Evolutionary conservation across 2,329 filamentous ascomycete genomes (phyloP), one percentile per base, ranked within the genome.

Genomic region (Raffaelea ambrosiae): DNA sequence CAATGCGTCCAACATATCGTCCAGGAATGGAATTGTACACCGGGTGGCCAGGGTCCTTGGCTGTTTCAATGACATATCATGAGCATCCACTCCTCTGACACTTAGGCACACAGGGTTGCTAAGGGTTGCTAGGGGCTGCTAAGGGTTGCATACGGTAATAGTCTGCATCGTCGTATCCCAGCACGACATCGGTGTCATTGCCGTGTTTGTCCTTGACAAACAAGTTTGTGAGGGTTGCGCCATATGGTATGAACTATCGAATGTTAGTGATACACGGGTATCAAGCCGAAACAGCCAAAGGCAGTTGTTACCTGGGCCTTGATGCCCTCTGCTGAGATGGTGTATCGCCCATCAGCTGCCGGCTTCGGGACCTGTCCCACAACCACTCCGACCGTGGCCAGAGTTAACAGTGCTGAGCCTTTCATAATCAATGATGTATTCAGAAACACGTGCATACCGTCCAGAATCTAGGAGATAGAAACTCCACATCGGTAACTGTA

Each of bases 1-100:
- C 77, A 61, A 83, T 82, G 48, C 79, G 74, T 59, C 82, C 82
- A 46, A 78, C 79, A 59, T 83, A 83, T 38, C 79, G 75, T 9
- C 77, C 79, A 5, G 78, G 78, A 26, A 83, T 74, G 60, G 77
- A 67, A 59, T 79, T 81, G 62, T 79, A 76, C 57, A 81, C 77
- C 40, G 72, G 78, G 59, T 83, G 79, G 38, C 70, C 64, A 18
- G 68, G 64, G 54, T 72, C 69, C 54, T 61, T 55, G 49, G 69
- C 67, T 70, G 48, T 19, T 8, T 5, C 3, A 3, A 26, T 29
- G 26, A 29, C n/a, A n/a, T n/a, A n/a, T n/a, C n/a, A n/a, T n/a
- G n/a, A n/a, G n/a, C n/a, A n/a, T n/a, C n/a, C n/a, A n/a, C n/a
- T n/a, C n/a, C n/a, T n/a, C n/a, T n/a, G n/a, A n/a, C n/a, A n/a